A percentile compares a stretch with the other conserved stretches of the same genome.
These are phyloP conservation scores for Thraustochytrium striatum DNA, from an alignment of 352 stramenopile species.

Conservation along the genomic window DNA sequence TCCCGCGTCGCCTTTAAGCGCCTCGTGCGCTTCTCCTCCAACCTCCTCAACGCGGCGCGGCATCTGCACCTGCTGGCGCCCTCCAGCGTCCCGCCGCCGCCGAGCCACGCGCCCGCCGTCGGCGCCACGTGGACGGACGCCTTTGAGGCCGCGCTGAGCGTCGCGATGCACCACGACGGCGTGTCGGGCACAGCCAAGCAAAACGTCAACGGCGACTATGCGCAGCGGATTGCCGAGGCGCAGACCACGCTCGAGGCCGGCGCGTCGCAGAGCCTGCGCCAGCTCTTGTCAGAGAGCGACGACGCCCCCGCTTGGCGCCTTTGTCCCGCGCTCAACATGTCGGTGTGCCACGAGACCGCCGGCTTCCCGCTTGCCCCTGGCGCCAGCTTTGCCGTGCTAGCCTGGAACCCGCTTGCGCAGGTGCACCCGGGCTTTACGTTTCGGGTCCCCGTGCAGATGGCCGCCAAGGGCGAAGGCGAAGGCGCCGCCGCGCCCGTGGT, in stretches of 20 bases:
- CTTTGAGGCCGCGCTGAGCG: conserved; percentile 78
- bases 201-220: conserved; percentile 89
- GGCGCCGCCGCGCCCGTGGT: conserved; percentile 23
- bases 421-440: background rate
- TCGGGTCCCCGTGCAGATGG: background rate
- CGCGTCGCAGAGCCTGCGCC: conserved; percentile 54
- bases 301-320: background rate
- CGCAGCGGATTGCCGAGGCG: conserved; percentile 78
- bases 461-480: background rate
- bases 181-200: conserved; percentile 92
- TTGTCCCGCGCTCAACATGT: conserved; percentile 79
- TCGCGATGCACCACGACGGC: conserved; percentile 93
- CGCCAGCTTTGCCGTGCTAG: conserved; percentile 62
- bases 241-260: conserved; percentile 56
- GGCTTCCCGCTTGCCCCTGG: conserved; percentile 50
- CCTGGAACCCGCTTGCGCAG: conserved; percentile 67
- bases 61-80: conserved; percentile 6
- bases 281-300: conserved; percentile 56
- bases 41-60: conserved; percentile 10
- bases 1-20: conserved; percentile 84
- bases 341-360: conserved; percentile 72
- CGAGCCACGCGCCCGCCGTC: background rate
- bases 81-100: background rate
- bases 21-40: conserved; percentile 64
- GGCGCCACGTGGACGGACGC: conserved; percentile 25